Evolutionary conservation across 2,329 filamentous ascomycete genomes (phyloP), one percentile per base, ranked within the genome.

Genomic region (Alternaria incomplexa): DNA sequence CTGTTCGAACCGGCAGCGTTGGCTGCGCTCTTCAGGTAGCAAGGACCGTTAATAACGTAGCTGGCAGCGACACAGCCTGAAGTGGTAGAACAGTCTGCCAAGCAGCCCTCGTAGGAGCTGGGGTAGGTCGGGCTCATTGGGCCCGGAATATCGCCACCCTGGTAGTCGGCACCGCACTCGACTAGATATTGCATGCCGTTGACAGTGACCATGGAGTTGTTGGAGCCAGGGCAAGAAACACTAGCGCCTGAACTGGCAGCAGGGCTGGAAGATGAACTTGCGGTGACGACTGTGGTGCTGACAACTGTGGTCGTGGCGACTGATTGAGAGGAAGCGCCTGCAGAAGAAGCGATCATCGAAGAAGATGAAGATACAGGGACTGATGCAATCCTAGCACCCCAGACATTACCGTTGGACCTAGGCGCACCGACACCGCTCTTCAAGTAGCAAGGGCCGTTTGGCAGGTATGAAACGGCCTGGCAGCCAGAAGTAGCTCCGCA

Each of bases 41-140:
- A 73, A 30, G 66, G 53, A 7, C 63, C 69, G 6, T 40, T 46
- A 1, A 59, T 54, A 13, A 66, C 50, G 55, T 71, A 74, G 25
- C 70, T 67, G 25, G 73, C 66, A 56, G 63, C 66, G n/a, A 65
- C 57, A 36, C 73, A 75, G 17, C 62, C 60, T 17, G 54, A 15
- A 17, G 61, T 67, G 7, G 54, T 57, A 25, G 62, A 60, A 52
- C 73, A 75, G 23, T 63, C 61, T 6, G 56, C 47, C 36, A 74
- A 55, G 43, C 73, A 75, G 17, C 51, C 53, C 15, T 63, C 63
- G 30, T 69, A 71, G 13, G 63, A 60, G 43, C 53, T 63, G 17
- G 64, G 64, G 40, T 64, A 68, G 13, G 64, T 60, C 8, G 63
- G 56, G 48, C 55, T 46, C 12, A 47, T 26, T 11, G 54, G 43